A percentile compares a stretch with the other conserved stretches of the same genome.
phyloP scores from a whole-genome alignment of 441 rosid genomes.

The Corymbia calophylla region DNA sequence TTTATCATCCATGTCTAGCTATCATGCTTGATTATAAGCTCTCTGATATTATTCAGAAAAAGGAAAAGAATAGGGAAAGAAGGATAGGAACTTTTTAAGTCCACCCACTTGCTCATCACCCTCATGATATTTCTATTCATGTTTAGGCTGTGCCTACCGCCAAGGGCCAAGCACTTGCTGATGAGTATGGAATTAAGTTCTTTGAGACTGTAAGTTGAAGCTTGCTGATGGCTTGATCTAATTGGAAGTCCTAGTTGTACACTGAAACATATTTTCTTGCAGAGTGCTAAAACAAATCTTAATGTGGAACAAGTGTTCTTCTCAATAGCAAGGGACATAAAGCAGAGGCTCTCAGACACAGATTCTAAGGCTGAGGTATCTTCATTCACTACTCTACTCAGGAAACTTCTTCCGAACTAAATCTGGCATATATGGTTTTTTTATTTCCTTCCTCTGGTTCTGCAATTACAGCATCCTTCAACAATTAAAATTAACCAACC shows the following conservation, averaged over 20 bases:
- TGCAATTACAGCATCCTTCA: conserved; percentile 30
- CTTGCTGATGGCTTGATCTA: neutral
- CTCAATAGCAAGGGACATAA: conserved; percentile 72
- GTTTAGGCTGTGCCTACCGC: conserved; percentile 58
- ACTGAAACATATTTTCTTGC: conserved; percentile 6
- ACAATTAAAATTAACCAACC: conserved; percentile 44
- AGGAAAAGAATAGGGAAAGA: neutral
- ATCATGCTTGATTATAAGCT: neutral
- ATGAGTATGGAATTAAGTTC: conserved; percentile 77
- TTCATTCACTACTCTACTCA: neutral
- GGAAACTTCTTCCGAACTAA: neutral
- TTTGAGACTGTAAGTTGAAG: conserved; percentile 64
- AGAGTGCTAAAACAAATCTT: conserved; percentile 78
- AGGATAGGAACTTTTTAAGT: neutral
- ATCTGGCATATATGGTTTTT: neutral
- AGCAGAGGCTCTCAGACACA: conserved; percentile 65
- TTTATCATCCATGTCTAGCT: neutral
- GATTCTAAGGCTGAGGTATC: conserved; percentile 60
- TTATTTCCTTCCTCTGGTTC: neutral
- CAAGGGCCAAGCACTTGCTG: conserved; percentile 80
- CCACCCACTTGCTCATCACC: neutral
- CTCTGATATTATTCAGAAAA: neutral
- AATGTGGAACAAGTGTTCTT: conserved; percentile 81
- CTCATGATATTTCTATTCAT: neutral
- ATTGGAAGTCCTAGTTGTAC: neutral